phyloP scores from a whole-genome alignment of 306 rosid species.

The Vigna reflexopilosa region DNA sequence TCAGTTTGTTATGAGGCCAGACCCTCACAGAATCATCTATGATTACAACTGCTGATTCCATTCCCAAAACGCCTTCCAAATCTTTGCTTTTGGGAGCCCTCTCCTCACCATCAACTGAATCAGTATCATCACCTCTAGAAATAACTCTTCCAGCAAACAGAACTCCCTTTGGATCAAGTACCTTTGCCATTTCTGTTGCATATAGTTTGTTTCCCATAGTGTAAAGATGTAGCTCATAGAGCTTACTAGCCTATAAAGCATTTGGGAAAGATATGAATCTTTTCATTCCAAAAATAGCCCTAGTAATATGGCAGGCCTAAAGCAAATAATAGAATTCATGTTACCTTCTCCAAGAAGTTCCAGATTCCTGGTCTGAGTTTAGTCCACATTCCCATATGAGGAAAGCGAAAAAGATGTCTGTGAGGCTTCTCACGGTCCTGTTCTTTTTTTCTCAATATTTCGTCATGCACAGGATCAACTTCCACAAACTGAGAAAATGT shows the following conservation, averaged over 20 bases:
- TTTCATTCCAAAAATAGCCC: constrained; percentile 30
- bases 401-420: constrained; percentile 90
- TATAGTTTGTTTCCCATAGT: constrained; percentile 99
- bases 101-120: constrained; percentile 78
- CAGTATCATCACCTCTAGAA: constrained; percentile 93
- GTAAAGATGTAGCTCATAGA: constrained; percentile 95
- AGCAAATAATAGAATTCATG: constrained; percentile 28
- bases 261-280: constrained; percentile 30
- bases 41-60: constrained; percentile 96
- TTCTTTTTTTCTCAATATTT: constrained; percentile 88
- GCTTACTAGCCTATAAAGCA: constrained; percentile 87
- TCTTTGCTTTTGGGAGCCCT: constrained; percentile 94
- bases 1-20: constrained; percentile 98
- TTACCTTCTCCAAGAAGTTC: constrained; percentile 96
- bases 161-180: constrained; percentile 90
- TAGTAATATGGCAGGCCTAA: constrained; percentile 20
- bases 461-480: constrained; percentile 93
- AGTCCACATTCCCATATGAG: constrained; percentile 99
- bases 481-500: constrained; percentile 80
- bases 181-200: constrained; percentile 99
- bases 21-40: constrained; percentile 98
- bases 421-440: constrained; percentile 81
- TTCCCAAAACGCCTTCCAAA: constrained; percentile 98
- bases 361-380: constrained; percentile 97
- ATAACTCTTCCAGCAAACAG: constrained; percentile 94